phyloP scores from a whole-genome alignment of 306 rosid genomes.

The Castanospermum australe region DNA sequence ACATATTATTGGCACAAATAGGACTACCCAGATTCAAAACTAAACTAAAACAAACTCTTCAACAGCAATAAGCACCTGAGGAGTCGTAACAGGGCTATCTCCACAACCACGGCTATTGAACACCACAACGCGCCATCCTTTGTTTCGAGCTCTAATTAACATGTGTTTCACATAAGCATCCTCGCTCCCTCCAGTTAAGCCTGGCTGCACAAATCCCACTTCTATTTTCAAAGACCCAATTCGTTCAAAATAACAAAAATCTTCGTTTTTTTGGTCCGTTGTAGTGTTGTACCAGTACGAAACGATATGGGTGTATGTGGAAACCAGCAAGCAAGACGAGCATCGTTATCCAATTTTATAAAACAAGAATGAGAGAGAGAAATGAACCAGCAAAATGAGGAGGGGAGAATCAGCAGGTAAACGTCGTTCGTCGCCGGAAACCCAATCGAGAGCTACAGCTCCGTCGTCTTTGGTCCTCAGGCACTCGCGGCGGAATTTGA shows the following conservation, averaged over 20 bases:
- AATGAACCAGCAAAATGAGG: constrained; percentile 81
- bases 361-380: too few species aligned
- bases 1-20: not conserved
- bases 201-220: constrained; percentile 65
- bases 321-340: too few species aligned
- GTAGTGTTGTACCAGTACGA: too few species aligned
- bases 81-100: constrained; percentile 83
- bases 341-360: too few species aligned
- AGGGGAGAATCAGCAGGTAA: constrained; percentile 62
- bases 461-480: constrained; percentile 66
- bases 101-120: constrained; percentile 96
- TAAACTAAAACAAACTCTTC: not conserved
- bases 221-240: not conserved
- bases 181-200: constrained; percentile 85
- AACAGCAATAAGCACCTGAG: constrained; percentile 58
- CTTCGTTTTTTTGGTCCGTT: not conserved
- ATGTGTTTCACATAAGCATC: constrained; percentile 86
- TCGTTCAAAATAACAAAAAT: not conserved
- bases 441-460: constrained; percentile 86
- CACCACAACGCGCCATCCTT: constrained; percentile 83
- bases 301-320: too few species aligned
- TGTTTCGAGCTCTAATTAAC: constrained; percentile 69
- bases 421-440: constrained; percentile 52
- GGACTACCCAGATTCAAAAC: not conserved
- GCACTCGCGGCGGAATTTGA: constrained; percentile 73